Percentiles rank a stretch among this genome's conserved stretches.
Evolutionary conservation across 148 eudicot genomes (phyloP).

Genomic region (Rhododendron williamsianum): DNA sequence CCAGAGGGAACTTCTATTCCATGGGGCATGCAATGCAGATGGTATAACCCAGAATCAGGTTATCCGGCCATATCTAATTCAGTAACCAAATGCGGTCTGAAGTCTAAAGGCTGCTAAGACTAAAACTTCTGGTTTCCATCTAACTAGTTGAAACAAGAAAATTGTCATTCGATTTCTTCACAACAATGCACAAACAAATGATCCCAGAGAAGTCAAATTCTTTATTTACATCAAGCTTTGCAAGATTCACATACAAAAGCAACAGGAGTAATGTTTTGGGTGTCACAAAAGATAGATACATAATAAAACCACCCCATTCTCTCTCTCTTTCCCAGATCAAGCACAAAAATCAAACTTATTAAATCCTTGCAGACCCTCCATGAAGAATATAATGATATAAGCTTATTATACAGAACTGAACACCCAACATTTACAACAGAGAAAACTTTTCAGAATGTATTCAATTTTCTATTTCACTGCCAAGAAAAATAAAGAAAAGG

Average conservation of each 20-base stretch:
- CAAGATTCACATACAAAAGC: background rate
- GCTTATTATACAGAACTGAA: constrained; percentile 4
- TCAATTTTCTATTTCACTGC: background rate
- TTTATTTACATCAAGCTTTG: background rate
- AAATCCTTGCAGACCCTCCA: background rate
- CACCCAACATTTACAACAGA: constrained; percentile 18
- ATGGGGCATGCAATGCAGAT: background rate
- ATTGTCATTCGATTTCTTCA: background rate
- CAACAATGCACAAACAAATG: background rate
- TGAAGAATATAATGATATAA: background rate
- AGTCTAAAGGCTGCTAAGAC: background rate
- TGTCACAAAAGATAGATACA: background rate
- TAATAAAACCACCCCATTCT: constrained; percentile 4
- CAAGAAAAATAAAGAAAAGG: background rate
- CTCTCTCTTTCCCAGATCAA: background rate
- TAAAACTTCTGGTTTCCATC: background rate
- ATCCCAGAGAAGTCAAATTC: background rate
- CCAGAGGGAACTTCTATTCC: background rate
- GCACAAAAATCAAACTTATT: background rate
- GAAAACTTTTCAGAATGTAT: background rate
- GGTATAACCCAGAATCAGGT: background rate
- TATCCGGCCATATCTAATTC: background rate
- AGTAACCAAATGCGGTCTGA: background rate
- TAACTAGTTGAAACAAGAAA: background rate
- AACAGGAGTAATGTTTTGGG: background rate